These are phyloP conservation scores for Coemansia sp. DNA, from an alignment of 192 early-diverging fungal genomes.

Conservation along the genomic window DNA sequence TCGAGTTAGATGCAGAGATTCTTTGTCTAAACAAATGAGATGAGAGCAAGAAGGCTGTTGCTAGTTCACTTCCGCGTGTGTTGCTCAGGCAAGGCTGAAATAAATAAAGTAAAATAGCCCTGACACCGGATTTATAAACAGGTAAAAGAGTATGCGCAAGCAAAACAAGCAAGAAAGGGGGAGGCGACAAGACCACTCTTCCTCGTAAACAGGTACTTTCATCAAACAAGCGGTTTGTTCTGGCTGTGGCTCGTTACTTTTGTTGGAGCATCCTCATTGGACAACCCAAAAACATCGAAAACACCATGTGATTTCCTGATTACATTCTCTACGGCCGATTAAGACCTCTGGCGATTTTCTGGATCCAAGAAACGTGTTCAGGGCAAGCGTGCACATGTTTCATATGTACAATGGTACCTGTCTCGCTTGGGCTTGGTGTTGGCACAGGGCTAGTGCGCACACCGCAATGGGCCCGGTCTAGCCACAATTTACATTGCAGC, in stretches of 20 bases:
- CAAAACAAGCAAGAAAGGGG: background rate
- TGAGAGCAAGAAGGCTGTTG: background rate
- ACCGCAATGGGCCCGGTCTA: background rate
- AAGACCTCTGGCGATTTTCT: too few species aligned
- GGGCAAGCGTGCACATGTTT: background rate
- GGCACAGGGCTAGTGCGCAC: background rate
- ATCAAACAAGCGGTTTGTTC: background rate
- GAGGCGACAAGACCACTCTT: background rate
- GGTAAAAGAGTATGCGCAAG: constrained; percentile 4
- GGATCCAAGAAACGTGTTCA: too few species aligned
- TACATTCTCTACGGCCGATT: background rate
- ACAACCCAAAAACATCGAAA: background rate
- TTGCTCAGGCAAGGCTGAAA: background rate
- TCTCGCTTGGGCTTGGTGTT: background rate
- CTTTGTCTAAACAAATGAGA: constrained; percentile 1
- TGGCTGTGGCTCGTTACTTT: background rate
- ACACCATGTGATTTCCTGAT: background rate
- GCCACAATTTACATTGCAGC: background rate
- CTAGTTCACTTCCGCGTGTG: background rate
- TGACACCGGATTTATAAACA: background rate
- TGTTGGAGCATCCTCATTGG: background rate
- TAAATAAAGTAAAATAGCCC: constrained; percentile 5
- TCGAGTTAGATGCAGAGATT: constrained; percentile 17
- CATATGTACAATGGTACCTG: background rate
- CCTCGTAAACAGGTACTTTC: too few species aligned